Evolutionary conservation across 1,139 yeast genomes (phyloP), one percentile per base, ranked within the genome.

Genomic region (Yamadazyma trypodendri): DNA sequence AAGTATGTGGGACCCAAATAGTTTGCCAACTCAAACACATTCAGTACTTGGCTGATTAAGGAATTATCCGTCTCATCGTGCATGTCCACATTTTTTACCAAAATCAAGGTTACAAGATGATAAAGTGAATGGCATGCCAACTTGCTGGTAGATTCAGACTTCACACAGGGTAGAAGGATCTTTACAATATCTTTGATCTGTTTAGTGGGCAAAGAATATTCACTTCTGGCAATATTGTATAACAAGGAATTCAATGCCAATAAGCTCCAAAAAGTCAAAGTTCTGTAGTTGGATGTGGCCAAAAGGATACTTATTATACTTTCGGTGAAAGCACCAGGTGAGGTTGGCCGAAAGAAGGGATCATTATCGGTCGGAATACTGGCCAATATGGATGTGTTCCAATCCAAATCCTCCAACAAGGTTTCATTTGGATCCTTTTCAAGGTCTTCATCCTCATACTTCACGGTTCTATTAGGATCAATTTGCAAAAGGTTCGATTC

Each of bases 1-100:
- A 81, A 40, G 1, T 41, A 24, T 2, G 56, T 51, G 0, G 92
- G 90, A 0, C 90, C 90, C 50, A 72, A 75, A 2, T 79, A 61
- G 31, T 77, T 81, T 0, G 85, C 61, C 11, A 76, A 54, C 31
- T 79, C 84, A 29, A 75, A 58, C 2, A 78, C 39, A 23, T 70
- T 72, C 32, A 72, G 74, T 18, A 79, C 54, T 46, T 74, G 77
- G 27, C 66, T 72, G 1, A 62, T 39, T 5, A 77, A 37, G 1
- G 46, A 14, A 10, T 31, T 30, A 23, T 48, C 52, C 4, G 37
- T 14, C 1, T 15, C n/a, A 4, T 13, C 5, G 9, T 31, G 10
- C 12, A 33, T 3, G 8, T 37, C 36, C 3, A 39, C 12, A 2
- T 36, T 14, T n/a, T 38, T 36, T 7, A 12, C 17, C 2, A 28